A percentile compares a stretch with the other conserved stretches of the same genome.
These are phyloP conservation scores for Raffaelea arxii DNA, from an alignment of 2,329 filamentous ascomycete genomes.

Conservation along the genomic window DNA sequence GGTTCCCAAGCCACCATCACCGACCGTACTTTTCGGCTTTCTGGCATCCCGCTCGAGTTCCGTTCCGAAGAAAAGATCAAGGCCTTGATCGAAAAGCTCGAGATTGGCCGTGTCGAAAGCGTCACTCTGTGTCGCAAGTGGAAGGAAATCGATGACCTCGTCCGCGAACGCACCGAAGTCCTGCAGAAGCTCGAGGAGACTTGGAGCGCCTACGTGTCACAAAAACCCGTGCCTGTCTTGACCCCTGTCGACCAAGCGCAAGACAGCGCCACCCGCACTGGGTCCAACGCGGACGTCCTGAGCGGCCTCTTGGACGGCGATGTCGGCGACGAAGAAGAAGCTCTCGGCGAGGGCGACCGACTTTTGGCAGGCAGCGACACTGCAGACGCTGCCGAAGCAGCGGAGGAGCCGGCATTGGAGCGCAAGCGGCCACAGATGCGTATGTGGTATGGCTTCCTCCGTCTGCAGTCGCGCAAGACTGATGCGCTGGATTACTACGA, in stretches of 20 bases:
- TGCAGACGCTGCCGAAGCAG: conserved; percentile 21
- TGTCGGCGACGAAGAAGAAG: conserved; percentile 22
- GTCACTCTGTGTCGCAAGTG: conserved; percentile 83
- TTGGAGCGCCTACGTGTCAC: conserved; percentile 69
- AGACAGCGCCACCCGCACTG: neutral
- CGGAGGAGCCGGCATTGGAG: conserved; percentile 20
- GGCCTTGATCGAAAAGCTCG: conserved; percentile 74
- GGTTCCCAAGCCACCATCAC: conserved; percentile 93
- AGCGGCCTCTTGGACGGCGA: too few species aligned
- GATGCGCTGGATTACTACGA: conserved; percentile 95
- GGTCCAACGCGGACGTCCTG: conserved; percentile 25
- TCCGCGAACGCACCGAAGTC: conserved; percentile 54
- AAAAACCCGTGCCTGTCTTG: conserved; percentile 24
- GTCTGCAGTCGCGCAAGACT: conserved; percentile 59
- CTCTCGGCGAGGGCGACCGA: neutral
- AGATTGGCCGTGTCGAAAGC: conserved; percentile 81
- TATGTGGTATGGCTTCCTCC: conserved; percentile 70
- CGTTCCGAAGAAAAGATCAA: conserved; percentile 77
- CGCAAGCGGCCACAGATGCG: conserved; percentile 57
- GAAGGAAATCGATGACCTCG: conserved; percentile 66
- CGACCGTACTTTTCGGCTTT: conserved; percentile 84
- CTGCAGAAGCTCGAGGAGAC: conserved; percentile 70
- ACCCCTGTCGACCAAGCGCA: neutral
- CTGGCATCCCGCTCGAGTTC: conserved; percentile 73
- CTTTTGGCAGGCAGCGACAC: conserved; percentile 17